Evolutionary conservation across 805 yeast species (phyloP).

Genomic region (Debaryomyces tyrocola): DNA sequence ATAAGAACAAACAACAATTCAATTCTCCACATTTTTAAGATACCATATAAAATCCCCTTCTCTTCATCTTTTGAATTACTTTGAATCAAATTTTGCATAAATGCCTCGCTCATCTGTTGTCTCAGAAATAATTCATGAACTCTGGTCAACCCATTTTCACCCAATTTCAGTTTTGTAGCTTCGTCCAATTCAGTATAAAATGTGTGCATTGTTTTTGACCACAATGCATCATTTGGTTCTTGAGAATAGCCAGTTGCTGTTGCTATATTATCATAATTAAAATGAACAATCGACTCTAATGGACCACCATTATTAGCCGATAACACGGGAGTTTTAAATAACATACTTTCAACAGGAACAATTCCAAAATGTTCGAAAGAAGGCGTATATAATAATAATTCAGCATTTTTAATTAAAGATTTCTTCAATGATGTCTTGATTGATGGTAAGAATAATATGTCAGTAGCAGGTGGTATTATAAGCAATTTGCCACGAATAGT

Average conservation of each 20-base stretch:
- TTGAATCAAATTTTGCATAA: slow-evolving; percentile 17
- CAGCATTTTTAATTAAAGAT: slow-evolving; percentile 56
- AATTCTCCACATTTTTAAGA: slow-evolving; percentile 12
- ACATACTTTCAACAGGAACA: slow-evolving; percentile 96
- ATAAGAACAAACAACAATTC: slow-evolving; percentile 8
- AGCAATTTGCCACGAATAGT: slow-evolving; percentile 43
- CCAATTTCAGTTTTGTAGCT: slow-evolving; percentile 21
- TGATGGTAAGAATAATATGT: slow-evolving; percentile 79
- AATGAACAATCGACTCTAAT: slow-evolving; percentile 63
- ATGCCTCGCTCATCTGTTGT: slow-evolving; percentile 41
- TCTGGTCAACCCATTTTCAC: slow-evolving; percentile 36
- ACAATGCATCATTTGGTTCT: slow-evolving; percentile 45
- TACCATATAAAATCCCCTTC: slow-evolving; percentile 13
- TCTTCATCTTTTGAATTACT: slow-evolving; percentile 2
- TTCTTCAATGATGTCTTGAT: slow-evolving; percentile 65
- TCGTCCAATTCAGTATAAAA: slow-evolving; percentile 27
- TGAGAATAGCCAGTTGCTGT: slow-evolving; percentile 66
- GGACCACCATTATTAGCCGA: slow-evolving; percentile 95
- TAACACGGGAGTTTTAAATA: slow-evolving; percentile 75
- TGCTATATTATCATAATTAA: slow-evolving; percentile 21
- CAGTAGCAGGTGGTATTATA: slow-evolving; percentile 34
- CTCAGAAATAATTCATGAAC: slow-evolving; percentile 44
- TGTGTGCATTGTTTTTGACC: slow-evolving; percentile 54
- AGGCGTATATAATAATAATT: slow-evolving; percentile 82
- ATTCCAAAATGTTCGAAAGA: slow-evolving; percentile 94